phyloP scores from a whole-genome alignment of 495 filamentous ascomycete species.

The Xylaria bambusicola region DNA sequence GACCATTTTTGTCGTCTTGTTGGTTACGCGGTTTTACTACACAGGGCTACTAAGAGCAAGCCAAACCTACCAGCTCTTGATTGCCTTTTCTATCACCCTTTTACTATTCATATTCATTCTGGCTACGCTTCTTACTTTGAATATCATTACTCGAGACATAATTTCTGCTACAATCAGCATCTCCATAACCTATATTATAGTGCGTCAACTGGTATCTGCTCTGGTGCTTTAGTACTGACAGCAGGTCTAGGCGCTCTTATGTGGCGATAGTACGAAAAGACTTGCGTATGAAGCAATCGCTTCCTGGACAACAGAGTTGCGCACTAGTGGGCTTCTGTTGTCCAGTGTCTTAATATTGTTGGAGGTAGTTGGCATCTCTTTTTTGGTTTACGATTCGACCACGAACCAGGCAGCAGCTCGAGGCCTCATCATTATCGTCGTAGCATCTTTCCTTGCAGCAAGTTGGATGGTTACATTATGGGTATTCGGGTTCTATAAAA shows the following conservation, averaged over 20 bases:
- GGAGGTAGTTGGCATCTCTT: background rate
- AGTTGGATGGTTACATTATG: background rate
- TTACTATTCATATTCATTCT: conserved; percentile 5
- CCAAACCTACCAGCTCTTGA: no score
- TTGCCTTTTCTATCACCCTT: background rate
- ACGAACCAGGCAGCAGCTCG: background rate
- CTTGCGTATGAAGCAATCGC: background rate
- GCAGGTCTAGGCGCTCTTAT: background rate
- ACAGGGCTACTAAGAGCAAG: no score
- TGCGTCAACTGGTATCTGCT: background rate
- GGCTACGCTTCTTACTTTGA: background rate
- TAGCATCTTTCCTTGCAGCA: background rate
- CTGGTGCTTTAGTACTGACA: background rate
- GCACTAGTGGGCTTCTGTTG: background rate
- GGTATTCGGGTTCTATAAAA: background rate
- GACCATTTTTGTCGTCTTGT: no score
- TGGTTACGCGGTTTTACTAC: no score
- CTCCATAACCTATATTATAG: background rate
- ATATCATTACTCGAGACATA: background rate
- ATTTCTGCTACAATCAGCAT: background rate
- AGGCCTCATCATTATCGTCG: background rate
- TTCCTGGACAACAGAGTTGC: background rate
- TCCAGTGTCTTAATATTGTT: background rate
- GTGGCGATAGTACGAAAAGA: background rate
- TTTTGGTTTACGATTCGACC: background rate